phyloP scores from a whole-genome alignment of 495 filamentous ascomycete species.

The Neurospora sp. region DNA sequence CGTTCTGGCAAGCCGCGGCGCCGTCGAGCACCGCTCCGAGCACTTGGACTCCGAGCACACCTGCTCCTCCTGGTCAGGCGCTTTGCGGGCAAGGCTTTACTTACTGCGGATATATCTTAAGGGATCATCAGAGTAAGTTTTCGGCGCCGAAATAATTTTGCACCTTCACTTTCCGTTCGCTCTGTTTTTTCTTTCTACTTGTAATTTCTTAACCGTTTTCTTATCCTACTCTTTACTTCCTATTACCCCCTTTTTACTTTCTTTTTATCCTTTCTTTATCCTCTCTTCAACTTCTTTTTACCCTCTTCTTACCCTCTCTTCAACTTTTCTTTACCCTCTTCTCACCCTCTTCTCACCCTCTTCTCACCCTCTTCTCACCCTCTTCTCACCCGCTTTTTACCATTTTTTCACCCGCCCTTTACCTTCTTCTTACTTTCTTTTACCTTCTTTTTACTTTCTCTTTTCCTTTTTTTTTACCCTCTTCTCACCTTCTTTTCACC shows the following conservation, averaged over 20 bases:
- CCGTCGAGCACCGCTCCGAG: background rate
- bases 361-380: background rate
- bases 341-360: background rate
- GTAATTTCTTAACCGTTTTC: background rate
- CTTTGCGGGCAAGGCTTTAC: slow-evolving; percentile 34
- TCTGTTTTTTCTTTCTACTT: too few species aligned
- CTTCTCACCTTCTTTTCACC: background rate
- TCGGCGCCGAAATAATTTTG: background rate
- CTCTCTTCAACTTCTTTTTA: background rate
- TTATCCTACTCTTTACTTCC: too few species aligned
- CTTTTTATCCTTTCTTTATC: background rate
- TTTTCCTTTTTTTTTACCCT: background rate
- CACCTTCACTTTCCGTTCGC: rapidly evolving
- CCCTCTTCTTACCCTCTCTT: background rate
- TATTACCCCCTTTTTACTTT: background rate
- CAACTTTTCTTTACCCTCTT: too few species aligned
- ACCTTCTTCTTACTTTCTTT: background rate
- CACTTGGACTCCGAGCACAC: slow-evolving; percentile 4
- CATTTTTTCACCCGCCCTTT: background rate
- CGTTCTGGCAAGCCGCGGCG: slow-evolving; percentile 1
- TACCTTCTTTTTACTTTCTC: background rate
- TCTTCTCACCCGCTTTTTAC: too few species aligned
- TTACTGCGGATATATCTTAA: slow-evolving; percentile 36
- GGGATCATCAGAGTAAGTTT: slow-evolving; percentile 27
- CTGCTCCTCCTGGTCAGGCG: slow-evolving; percentile 5